Conservation (phyloP, 2,329 filamentous ascomycete genomes). For the Tolypocladium endophyticum region DNA sequence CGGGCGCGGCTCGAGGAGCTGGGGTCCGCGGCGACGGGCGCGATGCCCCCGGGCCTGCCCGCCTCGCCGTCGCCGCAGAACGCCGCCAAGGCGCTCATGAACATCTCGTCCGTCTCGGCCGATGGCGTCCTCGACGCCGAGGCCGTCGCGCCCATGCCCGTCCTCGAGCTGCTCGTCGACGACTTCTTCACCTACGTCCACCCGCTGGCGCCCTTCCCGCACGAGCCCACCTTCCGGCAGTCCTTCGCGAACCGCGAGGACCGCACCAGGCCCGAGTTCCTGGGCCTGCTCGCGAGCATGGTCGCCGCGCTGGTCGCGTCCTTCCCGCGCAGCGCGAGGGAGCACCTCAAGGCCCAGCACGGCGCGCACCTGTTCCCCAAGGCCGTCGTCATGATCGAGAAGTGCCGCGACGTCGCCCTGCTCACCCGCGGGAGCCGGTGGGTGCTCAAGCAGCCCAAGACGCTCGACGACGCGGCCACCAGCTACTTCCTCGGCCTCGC, state of each 20-base stretch:
- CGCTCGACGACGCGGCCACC: constrained; percentile 50
- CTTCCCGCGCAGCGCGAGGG: constrained; percentile 60
- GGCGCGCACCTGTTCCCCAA: constrained; percentile 56
- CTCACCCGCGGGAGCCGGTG: constrained; percentile 51
- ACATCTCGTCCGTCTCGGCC: constrained; percentile 27
- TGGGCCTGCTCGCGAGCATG: constrained; percentile 66
- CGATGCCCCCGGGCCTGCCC: constrained; percentile 1
- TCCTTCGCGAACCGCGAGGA: constrained; percentile 59
- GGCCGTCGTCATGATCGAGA: constrained; percentile 58
- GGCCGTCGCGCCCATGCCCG: constrained; percentile 58
- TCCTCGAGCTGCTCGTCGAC: constrained; percentile 60
- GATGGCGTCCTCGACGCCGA: constrained; percentile 48
- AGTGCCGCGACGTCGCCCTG: constrained; percentile 60
- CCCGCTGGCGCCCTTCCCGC: constrained; percentile 65
- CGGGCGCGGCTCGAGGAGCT: constrained; percentile 27
- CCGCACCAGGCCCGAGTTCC: constrained; percentile 52
- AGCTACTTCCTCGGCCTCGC: constrained; percentile 66
- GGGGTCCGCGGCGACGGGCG: constrained; percentile 3
- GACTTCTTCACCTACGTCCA: constrained; percentile 81
- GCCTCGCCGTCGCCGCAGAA: constrained; percentile 33
- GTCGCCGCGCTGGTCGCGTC: constrained; percentile 63
- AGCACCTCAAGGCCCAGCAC: constrained; percentile 57
- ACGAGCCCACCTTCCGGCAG: constrained; percentile 66
- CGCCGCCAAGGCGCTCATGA: constrained; percentile 37
- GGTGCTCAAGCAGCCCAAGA: constrained; percentile 34